These are phyloP conservation scores for Solanum infundibuliforme DNA, from an alignment of 257 asterid genomes.

Conservation along the genomic window DNA sequence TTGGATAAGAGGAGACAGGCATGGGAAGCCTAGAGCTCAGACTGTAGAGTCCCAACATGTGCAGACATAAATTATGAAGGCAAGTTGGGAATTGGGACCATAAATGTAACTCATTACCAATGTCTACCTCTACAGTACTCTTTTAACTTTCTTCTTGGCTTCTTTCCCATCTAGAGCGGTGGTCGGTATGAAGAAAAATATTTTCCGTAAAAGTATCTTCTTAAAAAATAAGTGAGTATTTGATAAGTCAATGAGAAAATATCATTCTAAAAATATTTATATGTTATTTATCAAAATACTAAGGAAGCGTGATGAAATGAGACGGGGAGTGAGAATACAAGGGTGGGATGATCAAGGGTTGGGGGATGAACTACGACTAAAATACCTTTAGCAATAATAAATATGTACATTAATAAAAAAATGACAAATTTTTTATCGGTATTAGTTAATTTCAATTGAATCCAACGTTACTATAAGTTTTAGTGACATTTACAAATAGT, in stretches of 20 bases:
- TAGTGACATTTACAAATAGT: no score
- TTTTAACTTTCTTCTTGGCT: neutral
- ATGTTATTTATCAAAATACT: neutral
- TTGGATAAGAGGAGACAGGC: neutral
- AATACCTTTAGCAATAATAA: neutral
- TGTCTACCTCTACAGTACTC: neutral
- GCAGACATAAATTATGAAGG: neutral
- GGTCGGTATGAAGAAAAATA: neutral
- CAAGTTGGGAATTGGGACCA: slow-evolving; percentile 10
- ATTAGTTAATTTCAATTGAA: neutral
- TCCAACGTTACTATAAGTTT: no score
- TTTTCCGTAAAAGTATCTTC: rapidly evolving
- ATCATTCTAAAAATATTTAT: neutral
- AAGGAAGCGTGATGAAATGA: neutral
- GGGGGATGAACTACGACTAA: neutral
- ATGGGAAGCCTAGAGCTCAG: neutral
- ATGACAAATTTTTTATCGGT: rapidly evolving
- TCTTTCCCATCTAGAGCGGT: neutral
- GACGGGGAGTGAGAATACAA: neutral
- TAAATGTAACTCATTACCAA: neutral
- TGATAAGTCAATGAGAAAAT: neutral
- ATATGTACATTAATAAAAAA: no score
- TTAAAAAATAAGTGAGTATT: rapidly evolving
- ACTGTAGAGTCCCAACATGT: neutral
- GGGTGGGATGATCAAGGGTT: neutral